These are phyloP conservation scores for Rhynchosporium graminicola DNA, from an alignment of 2,329 filamentous ascomycete species.

Conservation along the genomic window DNA sequence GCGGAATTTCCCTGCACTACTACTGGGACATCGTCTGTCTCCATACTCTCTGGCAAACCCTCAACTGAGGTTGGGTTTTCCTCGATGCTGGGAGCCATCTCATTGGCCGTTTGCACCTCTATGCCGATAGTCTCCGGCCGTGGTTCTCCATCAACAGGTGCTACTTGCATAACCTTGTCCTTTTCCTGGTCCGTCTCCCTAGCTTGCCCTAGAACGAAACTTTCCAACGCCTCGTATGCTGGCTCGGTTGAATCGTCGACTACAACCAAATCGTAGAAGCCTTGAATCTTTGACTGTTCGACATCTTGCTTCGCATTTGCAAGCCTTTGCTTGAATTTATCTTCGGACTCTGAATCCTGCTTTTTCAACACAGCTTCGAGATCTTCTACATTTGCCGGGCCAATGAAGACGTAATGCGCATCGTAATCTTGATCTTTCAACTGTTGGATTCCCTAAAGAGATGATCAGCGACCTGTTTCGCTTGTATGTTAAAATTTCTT, in stretches of 20 bases:
- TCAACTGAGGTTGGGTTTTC: slow-evolving; percentile 1
- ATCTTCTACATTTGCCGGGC: slow-evolving; percentile 45
- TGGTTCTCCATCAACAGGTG: background rate
- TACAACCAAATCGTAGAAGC: slow-evolving; percentile 53
- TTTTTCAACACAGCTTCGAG: slow-evolving; percentile 47
- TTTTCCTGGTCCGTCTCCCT: slow-evolving; percentile 18
- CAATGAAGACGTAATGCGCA: slow-evolving; percentile 57
- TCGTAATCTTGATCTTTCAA: slow-evolving; percentile 58
- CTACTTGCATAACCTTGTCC: slow-evolving; percentile 7
- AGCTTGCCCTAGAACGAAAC: slow-evolving; percentile 47
- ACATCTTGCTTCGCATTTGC: slow-evolving; percentile 44
- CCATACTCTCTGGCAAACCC: slow-evolving; percentile 1
- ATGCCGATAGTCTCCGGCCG: slow-evolving; percentile 12
- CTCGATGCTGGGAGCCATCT: slow-evolving; percentile 8
- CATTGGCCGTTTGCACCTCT: slow-evolving; percentile 25
- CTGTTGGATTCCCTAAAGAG: slow-evolving; percentile 53
- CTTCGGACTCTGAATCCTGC: slow-evolving; percentile 47
- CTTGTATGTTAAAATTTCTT: slow-evolving; percentile 35
- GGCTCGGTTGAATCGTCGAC: slow-evolving; percentile 53
- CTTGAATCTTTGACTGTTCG: slow-evolving; percentile 48
- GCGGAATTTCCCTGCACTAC: background rate
- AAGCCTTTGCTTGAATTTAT: slow-evolving; percentile 49
- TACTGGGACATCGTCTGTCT: background rate
- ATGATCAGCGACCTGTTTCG: background rate
- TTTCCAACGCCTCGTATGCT: slow-evolving; percentile 51